phyloP scores from a whole-genome alignment of 2,329 filamentous ascomycete species.

The Arthrinium puccinioides region DNA sequence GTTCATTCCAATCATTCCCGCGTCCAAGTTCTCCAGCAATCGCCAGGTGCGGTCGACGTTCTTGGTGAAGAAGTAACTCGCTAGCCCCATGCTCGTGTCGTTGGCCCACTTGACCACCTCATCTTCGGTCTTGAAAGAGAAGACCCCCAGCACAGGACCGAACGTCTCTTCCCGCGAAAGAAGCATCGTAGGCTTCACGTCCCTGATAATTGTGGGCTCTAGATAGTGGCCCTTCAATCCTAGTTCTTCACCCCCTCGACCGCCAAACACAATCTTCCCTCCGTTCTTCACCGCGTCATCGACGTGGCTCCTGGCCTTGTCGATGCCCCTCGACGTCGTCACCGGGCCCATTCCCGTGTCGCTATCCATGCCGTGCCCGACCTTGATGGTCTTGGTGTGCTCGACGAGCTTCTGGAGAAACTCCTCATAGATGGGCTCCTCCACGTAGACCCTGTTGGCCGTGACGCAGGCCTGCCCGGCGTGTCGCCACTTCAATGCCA shows the following conservation, averaged over 20 bases:
- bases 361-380: constrained; percentile 54
- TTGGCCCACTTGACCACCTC: constrained; percentile 48
- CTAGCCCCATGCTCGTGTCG: constrained; percentile 51
- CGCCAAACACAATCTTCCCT: constrained; percentile 54
- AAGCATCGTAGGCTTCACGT: constrained; percentile 39
- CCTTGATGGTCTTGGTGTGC: constrained; percentile 43
- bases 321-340: constrained; percentile 46
- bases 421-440: constrained; percentile 52
- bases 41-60: constrained; percentile 51
- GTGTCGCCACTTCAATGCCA: constrained; percentile 35
- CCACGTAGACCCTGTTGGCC: constrained; percentile 59
- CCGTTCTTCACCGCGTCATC: constrained; percentile 57
- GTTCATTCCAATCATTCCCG: constrained; percentile 40
- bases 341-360: constrained; percentile 53
- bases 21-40: constrained; percentile 51
- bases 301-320: constrained; percentile 53
- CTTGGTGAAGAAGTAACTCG: constrained; percentile 52
- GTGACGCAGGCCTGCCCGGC: constrained; percentile 60
- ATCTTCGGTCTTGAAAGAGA: constrained; percentile 48
- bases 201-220: constrained; percentile 47
- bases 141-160: constrained; percentile 48
- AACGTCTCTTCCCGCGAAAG: constrained; percentile 48
- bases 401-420: constrained; percentile 50
- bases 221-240: constrained; percentile 54
- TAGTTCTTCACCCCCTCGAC: constrained; percentile 28